Evolutionary conservation across 805 yeast species (phyloP).

Genomic region (Candida piceae): DNA sequence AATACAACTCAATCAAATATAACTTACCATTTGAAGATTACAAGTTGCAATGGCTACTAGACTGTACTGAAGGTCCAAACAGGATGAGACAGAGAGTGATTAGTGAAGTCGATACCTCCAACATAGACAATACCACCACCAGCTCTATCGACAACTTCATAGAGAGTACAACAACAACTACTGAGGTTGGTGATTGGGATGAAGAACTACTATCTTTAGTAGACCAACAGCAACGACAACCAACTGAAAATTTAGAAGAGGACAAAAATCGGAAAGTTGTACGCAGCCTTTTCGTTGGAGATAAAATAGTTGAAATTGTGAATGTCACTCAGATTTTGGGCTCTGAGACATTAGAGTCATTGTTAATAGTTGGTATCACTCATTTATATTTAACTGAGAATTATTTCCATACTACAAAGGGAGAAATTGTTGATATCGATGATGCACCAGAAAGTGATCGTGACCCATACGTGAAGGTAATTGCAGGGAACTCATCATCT

Average conservation of each 20-base stretch:
- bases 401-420: slow-evolving; percentile 51
- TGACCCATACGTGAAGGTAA: slow-evolving; percentile 64
- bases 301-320: slow-evolving; percentile 65
- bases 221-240: slow-evolving; percentile 9
- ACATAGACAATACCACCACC: slow-evolving; percentile 30
- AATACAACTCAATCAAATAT: slow-evolving; percentile 43
- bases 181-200: slow-evolving; percentile 4
- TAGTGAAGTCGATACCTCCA: slow-evolving; percentile 30
- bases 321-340: slow-evolving; percentile 75
- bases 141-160: background rate
- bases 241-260: slow-evolving; percentile 37
- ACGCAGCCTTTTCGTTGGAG: slow-evolving; percentile 64
- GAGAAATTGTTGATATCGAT: slow-evolving; percentile 56
- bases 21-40: slow-evolving; percentile 24
- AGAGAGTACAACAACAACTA: no score
- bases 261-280: slow-evolving; percentile 74
- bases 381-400: slow-evolving; percentile 66
- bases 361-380: slow-evolving; percentile 61
- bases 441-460: slow-evolving; percentile 60
- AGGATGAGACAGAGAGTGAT: slow-evolving; percentile 61
- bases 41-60: slow-evolving; percentile 43
- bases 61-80: slow-evolving; percentile 64
- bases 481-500: slow-evolving; percentile 33
- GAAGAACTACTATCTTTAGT: slow-evolving; percentile 38
- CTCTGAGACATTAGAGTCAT: slow-evolving; percentile 68